Evolutionary conservation across 2,329 filamentous ascomycete genomes (phyloP).

Genomic region (Verticillium zaregamsianum): DNA sequence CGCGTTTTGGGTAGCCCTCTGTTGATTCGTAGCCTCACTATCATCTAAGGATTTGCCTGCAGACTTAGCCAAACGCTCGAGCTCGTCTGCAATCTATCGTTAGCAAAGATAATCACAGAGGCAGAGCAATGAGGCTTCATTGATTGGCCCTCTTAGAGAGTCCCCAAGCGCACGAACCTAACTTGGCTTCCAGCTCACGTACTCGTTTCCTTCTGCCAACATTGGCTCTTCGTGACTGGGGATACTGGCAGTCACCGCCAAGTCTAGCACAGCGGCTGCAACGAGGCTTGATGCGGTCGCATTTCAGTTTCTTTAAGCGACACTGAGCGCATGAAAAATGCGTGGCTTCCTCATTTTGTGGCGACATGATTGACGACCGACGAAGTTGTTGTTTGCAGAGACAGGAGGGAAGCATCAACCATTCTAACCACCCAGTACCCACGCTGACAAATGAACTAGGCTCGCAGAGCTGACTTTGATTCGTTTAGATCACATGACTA

Average conservation of each 20-base stretch:
- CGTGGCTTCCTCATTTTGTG: background rate
- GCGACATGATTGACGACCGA: conserved; percentile 1
- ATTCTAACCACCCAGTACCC: too few relatives aligned
- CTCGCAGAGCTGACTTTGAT: background rate
- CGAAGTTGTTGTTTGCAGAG: background rate
- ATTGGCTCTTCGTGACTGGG: conserved; percentile 15
- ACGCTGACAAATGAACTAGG: too few relatives aligned
- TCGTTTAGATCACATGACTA: background rate
- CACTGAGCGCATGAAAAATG: conserved; percentile 21
- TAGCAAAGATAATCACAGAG: too few relatives aligned
- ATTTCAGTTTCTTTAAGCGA: conserved; percentile 22
- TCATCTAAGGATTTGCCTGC: conserved; percentile 4
- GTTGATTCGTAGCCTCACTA: conserved; percentile 1
- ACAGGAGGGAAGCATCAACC: too few relatives aligned
- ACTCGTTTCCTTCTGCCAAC: conserved; percentile 17
- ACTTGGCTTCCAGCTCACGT: conserved; percentile 18
- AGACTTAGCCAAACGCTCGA: conserved; percentile 9
- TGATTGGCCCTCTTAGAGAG: conserved; percentile 11
- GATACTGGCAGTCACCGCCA: conserved; percentile 19
- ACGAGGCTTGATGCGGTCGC: conserved; percentile 19
- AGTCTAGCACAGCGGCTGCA: conserved; percentile 20
- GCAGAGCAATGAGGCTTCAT: background rate
- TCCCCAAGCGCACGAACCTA: background rate
- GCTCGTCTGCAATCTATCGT: conserved; percentile 6
- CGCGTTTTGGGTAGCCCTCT: conserved; percentile 13